Conservation (phyloP, 768 basidiomycete species). For the Termitomyces sp. region DNA sequence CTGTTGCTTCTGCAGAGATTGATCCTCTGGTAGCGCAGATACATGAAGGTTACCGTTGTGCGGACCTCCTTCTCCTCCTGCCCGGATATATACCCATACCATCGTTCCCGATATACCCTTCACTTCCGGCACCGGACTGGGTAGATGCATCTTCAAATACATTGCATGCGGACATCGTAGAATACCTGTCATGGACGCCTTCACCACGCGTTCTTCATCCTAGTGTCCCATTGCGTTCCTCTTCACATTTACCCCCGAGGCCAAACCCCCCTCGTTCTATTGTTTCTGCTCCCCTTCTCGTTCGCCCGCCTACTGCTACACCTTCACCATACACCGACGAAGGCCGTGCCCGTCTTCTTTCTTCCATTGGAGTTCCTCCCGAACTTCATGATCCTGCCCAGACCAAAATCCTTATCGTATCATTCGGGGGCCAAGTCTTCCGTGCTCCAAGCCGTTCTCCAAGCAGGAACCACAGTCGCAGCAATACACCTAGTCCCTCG, state of each 20-base stretch:
- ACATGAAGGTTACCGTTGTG: conserved; percentile 62
- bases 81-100: conserved; percentile 79
- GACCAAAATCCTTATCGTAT: conserved; percentile 70
- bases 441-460: conserved; percentile 44
- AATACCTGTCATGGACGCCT: conserved; percentile 33
- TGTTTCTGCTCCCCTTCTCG: conserved; percentile 62
- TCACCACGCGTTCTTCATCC: conserved; percentile 34
- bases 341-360: conserved; percentile 55
- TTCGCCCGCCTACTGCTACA: conserved; percentile 47
- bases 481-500: conserved; percentile 18
- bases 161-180: conserved; percentile 44
- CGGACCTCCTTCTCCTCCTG: conserved; percentile 65
- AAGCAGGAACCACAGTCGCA: conserved; percentile 32
- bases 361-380: conserved; percentile 55
- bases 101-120: conserved; percentile 52
- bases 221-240: conserved; percentile 36
- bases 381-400: conserved; percentile 40
- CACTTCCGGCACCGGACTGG: conserved; percentile 64
- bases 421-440: conserved; percentile 79
- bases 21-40: conserved; percentile 65
- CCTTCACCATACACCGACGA: conserved; percentile 46
- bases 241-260: conserved; percentile 18
- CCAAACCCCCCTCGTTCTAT: conserved; percentile 31
- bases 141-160: conserved; percentile 44
- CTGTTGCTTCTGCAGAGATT: conserved; percentile 47